Conservation (phyloP, 345 rosid species). For the Melastoma malabathricum region DNA sequence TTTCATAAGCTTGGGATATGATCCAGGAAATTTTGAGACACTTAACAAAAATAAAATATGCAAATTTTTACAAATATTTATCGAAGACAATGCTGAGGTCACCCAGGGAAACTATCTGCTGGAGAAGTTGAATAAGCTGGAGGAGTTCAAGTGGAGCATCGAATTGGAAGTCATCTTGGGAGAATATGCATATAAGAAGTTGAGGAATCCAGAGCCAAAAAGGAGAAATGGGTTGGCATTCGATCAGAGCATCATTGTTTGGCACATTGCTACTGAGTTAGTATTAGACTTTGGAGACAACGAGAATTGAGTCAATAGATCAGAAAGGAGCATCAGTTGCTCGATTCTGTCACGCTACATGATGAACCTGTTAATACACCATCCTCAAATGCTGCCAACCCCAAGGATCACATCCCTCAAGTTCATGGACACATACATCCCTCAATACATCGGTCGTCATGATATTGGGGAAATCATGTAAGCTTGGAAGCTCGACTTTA, state of each 20-base stretch:
- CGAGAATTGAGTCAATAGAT: not conserved
- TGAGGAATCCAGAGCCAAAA: no score
- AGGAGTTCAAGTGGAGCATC: conserved; percentile 2
- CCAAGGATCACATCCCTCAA: conserved; percentile 17
- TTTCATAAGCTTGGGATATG: no score
- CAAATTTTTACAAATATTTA: no score
- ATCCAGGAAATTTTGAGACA: no score
- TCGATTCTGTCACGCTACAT: conserved; percentile 26
- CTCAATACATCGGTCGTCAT: no score
- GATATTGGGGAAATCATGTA: no score
- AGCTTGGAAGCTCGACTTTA: no score
- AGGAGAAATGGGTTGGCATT: conserved; percentile 2
- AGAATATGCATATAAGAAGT: no score
- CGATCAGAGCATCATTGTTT: not conserved
- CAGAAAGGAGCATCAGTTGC: conserved; percentile 11
- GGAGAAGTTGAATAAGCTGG: no score
- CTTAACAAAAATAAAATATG: no score
- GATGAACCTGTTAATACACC: conserved; percentile 19
- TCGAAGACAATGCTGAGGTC: no score
- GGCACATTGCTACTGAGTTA: conserved; percentile 4
- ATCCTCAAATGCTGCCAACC: conserved; percentile 17
- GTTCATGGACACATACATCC: conserved; percentile 15
- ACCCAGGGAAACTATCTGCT: no score
- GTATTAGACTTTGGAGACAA: not conserved
- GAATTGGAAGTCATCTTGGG: conserved; percentile 2